phyloP scores from a whole-genome alignment of 2,329 filamentous ascomycete species.

The Aspergillus unguis region DNA sequence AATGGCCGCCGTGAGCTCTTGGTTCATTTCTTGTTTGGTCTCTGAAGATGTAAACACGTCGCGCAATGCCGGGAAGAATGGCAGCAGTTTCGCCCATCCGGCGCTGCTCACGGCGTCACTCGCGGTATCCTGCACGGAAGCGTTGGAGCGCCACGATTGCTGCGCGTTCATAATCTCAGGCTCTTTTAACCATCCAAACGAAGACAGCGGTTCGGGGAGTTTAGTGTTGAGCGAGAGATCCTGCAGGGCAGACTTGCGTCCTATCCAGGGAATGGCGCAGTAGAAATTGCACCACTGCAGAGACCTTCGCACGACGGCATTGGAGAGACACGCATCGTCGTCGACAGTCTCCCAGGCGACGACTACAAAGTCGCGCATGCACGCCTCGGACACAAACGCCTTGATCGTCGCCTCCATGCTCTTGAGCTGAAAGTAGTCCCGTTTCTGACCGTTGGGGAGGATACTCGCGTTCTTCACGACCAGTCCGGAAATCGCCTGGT shows the following conservation, averaged over 20 bases:
- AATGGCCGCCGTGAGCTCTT: conserved; percentile 15
- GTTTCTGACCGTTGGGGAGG: conserved; percentile 39
- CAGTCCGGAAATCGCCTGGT: conserved; percentile 36
- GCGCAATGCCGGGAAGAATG: conserved; percentile 27
- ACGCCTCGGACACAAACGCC: conserved; percentile 47
- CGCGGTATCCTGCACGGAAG: conserved; percentile 17
- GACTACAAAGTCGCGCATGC: conserved; percentile 42
- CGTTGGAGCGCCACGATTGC: conserved; percentile 40
- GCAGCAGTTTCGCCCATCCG: conserved; percentile 28
- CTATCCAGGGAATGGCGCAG: conserved; percentile 46
- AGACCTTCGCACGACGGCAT: conserved; percentile 44
- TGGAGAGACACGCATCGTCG: conserved; percentile 35
- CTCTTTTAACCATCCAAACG: conserved; percentile 49
- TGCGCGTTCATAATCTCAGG: conserved; percentile 44
- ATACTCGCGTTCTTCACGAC: conserved; percentile 44
- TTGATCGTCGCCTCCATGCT: conserved; percentile 43
- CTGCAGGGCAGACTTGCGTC: conserved; percentile 34
- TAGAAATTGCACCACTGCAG: conserved; percentile 49
- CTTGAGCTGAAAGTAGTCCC: conserved; percentile 46
- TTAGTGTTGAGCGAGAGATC: conserved; percentile 34
- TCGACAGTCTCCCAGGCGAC: conserved; percentile 48
- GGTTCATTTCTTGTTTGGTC: conserved; percentile 3
- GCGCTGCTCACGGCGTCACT: conserved; percentile 14
- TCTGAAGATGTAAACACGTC: conserved; percentile 27
- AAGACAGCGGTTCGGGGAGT: conserved; percentile 40